Base-by-base conservation (phyloP, 331 rosid species). In the Saraca asoca region DNA sequence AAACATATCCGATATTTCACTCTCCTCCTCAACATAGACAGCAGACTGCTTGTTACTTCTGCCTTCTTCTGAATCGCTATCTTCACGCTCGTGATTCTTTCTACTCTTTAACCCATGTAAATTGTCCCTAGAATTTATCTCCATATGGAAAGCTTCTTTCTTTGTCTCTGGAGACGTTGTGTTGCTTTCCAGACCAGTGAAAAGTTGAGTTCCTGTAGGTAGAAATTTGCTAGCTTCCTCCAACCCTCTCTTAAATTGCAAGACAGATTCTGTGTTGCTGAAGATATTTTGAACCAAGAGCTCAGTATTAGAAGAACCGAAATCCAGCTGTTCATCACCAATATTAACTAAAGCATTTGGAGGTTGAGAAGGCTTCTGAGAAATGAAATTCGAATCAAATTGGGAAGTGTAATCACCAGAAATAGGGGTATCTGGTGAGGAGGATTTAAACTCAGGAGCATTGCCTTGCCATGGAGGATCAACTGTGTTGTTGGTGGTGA, bases 181-280 rank as follows among this genome's bases (percentile, higher is more conserved):
- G 34, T 35, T 56, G n/a, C 68, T 78, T 6, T 73, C 78, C 38
- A 75, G 24, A 68, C 81, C 69, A 49, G 69, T 15, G 56, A 71
- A 7, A 16, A 81, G 39, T 62, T 58, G 76, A 65, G 19, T 66
- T 17, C 29, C 19, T 51, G 51, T 78, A 2, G 89, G 89, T 55
- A 84, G 89, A 74, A 84, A 84, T 81, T 78, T 81, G 19, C 82
- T 84, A 52, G 86, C 89, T 59, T 84, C 86, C 78, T 84, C 89
- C 19, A 81, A 45, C 51, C 89, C 89, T 62, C 73, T 80, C 46
- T 67, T 71, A 69, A 81, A 84, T 49, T 81, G 86, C 58, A 70
- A 69, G 7, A 75, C 43, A 13, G 84, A 84, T 31, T 74, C 77
- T 57, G 66, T 75, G 50, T 78, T 58, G 29, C 76, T 69, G 56